Evolutionary conservation across 2,329 filamentous ascomycete species (phyloP), one percentile per base, ranked within the genome.

Genomic region (Sporothrix globosa): DNA sequence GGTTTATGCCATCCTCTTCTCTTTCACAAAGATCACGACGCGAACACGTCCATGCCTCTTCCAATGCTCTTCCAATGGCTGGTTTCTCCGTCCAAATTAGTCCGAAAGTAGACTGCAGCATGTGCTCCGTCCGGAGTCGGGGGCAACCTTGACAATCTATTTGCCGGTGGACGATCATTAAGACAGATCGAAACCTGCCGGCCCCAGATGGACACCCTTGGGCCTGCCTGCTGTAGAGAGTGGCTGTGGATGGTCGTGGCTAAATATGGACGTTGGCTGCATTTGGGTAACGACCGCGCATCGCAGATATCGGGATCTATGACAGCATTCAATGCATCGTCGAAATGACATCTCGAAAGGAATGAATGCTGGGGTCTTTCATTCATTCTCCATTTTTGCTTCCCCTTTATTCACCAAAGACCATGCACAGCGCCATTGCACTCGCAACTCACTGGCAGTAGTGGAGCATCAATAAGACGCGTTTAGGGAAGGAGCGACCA

Each of bases 81-180:
- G 48, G 24, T 60, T 68, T 60, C 53, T 68, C 67, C 41, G 67
- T 39, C 13, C 58, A 60, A 60, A 68, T 60, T 52, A 19, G 60
- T 52, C 41, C 53, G 53, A 50, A 46, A 39, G 17, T 44, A 68
- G 53, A n/a, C 56, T 24, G 41, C 24, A 30, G 53, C 41, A 53
- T 30, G 44, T 65, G 61, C 24, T 19, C 14, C 27, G 21, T 48
- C 41, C 41, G 60, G 41, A 48, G 21, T 63, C 41, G 58, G 41
- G 66, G 7, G 48, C 46, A 53, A 67, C 27, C 27, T 44, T 10
- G 63, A 41, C 53, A 60, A 68, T 60, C 24, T 50, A 50, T 60
- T 17, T 24, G 2, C 4, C 50, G 34, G 39, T 60, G 39, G 54
- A 27, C 39, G 13, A 30, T 2, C 2, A 1, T 10, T 11, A 21